These are phyloP conservation scores for Kregervanrija pseudodelftensis DNA, from an alignment of 805 yeast species.

Conservation along the genomic window DNA sequence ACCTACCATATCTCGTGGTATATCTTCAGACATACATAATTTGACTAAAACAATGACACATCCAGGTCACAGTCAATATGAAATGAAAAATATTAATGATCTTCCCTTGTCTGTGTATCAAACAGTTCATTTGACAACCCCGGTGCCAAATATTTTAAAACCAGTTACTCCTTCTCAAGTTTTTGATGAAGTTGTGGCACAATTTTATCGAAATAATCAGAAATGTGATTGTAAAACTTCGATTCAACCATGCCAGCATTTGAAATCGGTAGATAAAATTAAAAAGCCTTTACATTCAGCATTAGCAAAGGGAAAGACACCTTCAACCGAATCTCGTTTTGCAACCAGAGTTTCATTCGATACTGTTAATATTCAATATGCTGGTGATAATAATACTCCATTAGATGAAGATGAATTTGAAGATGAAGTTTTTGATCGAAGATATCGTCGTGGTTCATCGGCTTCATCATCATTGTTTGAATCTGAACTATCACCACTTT, in stretches of 20 bases:
- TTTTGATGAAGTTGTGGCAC: conserved; percentile 3
- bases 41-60: conserved; percentile 20
- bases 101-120: conserved; percentile 16
- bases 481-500: conserved; percentile 14
- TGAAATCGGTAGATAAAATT: too few species aligned
- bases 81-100: conserved; percentile 2
- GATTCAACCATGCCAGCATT: too few species aligned
- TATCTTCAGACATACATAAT: conserved; percentile 8
- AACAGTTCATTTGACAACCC: conserved; percentile 15
- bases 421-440: background rate
- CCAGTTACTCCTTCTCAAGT: conserved; percentile 17
- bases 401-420: background rate
- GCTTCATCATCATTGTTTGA: conserved; percentile 5
- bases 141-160: conserved; percentile 12
- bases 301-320: conserved; percentile 4
- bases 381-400: conserved; percentile 9
- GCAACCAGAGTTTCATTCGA: conserved; percentile 37
- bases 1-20: conserved; percentile 5
- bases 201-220: background rate
- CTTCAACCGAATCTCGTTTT: conserved; percentile 14
- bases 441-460: background rate
- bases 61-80: conserved; percentile 15
- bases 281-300: conserved; percentile 7
- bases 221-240: too few species aligned
- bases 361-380: conserved; percentile 34